Percentiles rank a stretch among this genome's conserved stretches.
Evolutionary conservation across 2,329 filamentous ascomycete genomes (phyloP).

Genomic region (Rachicladosporium sp.): DNA sequence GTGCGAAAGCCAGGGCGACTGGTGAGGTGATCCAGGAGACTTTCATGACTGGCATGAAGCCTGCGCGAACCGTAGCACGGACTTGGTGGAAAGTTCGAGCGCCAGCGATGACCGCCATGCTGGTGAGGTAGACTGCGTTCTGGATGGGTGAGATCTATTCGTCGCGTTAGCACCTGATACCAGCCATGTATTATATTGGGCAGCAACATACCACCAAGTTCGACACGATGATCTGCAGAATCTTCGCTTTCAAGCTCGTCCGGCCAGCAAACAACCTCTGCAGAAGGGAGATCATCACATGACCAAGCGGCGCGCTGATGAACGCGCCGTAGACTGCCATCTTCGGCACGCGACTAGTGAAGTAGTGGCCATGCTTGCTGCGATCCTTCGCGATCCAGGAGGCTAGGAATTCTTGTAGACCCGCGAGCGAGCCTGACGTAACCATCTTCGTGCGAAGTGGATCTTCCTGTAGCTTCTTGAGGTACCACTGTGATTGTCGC

Average conservation of each 20-base stretch:
- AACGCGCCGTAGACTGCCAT: slow-evolving; percentile 96
- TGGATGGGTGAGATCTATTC: slow-evolving; percentile 76
- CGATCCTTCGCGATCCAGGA: slow-evolving; percentile 96
- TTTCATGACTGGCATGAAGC: slow-evolving; percentile 99
- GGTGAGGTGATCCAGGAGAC: slow-evolving; percentile 96
- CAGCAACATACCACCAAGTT: slow-evolving; percentile 66
- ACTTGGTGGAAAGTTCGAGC: slow-evolving; percentile 93
- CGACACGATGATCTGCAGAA: slow-evolving; percentile 91
- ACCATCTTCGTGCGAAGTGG: slow-evolving; percentile 98
- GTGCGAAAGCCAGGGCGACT: slow-evolving; percentile 86
- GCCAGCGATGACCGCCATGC: slow-evolving; percentile 93
- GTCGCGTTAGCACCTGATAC: slow-evolving; percentile 5
- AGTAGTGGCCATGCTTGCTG: slow-evolving; percentile 94
- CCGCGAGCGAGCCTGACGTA: slow-evolving; percentile 83
- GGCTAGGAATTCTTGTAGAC: slow-evolving; percentile 81
- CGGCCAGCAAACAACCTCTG: slow-evolving; percentile 84
- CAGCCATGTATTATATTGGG: neutral
- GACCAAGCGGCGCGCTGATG: slow-evolving; percentile 84
- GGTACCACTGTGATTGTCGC: slow-evolving; percentile 55
- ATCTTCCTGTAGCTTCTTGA: slow-evolving; percentile 85
- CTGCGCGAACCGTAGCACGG: slow-evolving; percentile 82
- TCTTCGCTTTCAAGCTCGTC: slow-evolving; percentile 86
- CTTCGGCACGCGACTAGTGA: slow-evolving; percentile 93
- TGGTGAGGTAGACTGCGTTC: slow-evolving; percentile 84
- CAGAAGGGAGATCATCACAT: slow-evolving; percentile 85